Evolutionary conservation across 75 land plant genomes (phyloP).

Genomic region (Selaginella moellendorffii): DNA sequence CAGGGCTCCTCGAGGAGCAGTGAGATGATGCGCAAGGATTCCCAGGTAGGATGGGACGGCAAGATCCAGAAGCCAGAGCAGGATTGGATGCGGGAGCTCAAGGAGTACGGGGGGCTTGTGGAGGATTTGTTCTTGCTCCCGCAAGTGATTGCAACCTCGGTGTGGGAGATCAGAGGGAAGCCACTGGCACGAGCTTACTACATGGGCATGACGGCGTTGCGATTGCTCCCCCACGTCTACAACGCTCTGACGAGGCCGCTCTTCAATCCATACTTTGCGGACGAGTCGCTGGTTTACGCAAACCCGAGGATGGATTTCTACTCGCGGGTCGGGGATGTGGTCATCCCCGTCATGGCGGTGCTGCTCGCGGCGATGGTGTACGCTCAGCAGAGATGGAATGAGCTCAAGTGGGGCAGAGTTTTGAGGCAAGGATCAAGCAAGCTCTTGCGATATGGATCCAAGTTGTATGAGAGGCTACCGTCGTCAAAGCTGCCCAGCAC

Average conservation of each 20-base stretch:
- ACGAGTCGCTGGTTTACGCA: conserved; percentile 34
- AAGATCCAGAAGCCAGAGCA: conserved; percentile 11
- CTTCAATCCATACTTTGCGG: conserved; percentile 39
- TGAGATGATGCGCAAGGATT: conserved; percentile 1
- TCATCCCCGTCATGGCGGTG: conserved; percentile 34
- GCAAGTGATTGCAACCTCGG: conserved; percentile 41
- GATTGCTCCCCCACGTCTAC: conserved; percentile 51
- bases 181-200: conserved; percentile 42
- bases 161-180: conserved; percentile 40
- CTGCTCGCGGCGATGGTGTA: conserved; percentile 32
- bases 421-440: conserved; percentile 17
- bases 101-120: conserved; percentile 52
- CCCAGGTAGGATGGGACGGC: conserved; percentile 14
- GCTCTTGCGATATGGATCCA: conserved; percentile 36
- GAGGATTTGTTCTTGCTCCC: conserved; percentile 69
- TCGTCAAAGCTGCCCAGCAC: conserved; percentile 6
- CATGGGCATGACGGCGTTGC: conserved; percentile 42
- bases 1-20: no score
- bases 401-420: conserved; percentile 20
- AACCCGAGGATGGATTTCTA: conserved; percentile 48
- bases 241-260: conserved; percentile 34
- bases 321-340: conserved; percentile 44
- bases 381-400: conserved; percentile 50
- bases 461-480: conserved; percentile 46
- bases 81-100: conserved; percentile 33